These are phyloP conservation scores for Fraxinus albicans DNA, from an alignment of 305 asterid species.

Conservation along the genomic window DNA sequence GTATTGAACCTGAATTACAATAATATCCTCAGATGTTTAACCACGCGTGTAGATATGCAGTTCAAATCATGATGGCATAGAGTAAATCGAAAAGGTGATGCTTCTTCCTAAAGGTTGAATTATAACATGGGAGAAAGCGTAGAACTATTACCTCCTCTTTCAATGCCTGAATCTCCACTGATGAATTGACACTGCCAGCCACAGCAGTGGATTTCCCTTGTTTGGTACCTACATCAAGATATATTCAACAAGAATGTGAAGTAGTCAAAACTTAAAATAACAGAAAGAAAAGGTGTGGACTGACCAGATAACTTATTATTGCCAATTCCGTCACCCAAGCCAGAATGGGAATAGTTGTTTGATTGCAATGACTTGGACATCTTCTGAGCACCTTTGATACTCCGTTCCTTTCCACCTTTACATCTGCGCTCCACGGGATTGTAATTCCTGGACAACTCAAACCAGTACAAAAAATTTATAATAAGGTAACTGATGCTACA, in stretches of 20 bases:
- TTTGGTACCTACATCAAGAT: conserved; percentile 38
- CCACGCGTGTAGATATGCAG: background rate
- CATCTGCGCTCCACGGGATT: conserved; percentile 81
- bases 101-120: background rate
- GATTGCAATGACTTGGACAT: conserved; percentile 64
- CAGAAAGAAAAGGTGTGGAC: conserved; percentile 2
- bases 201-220: conserved; percentile 47
- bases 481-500: background rate
- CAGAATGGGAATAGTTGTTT: conserved; percentile 47
- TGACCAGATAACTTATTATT: conserved; percentile 44
- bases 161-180: conserved; percentile 51
- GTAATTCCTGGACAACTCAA: conserved; percentile 57
- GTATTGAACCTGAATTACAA: background rate
- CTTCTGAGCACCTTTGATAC: conserved; percentile 53
- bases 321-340: conserved; percentile 40
- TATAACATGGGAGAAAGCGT: background rate
- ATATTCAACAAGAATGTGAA: conserved; percentile 9
- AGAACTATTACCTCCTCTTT: conserved; percentile 49
- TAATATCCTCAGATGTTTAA: background rate
- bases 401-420: conserved; percentile 71
- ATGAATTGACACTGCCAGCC: conserved; percentile 32
- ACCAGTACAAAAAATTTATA: conserved; percentile 13
- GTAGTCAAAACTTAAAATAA: background rate
- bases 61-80: background rate
- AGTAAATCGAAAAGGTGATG: background rate